Conservation (phyloP, 805 yeast species). For the Yamadazyma takamatsuzukensis region DNA sequence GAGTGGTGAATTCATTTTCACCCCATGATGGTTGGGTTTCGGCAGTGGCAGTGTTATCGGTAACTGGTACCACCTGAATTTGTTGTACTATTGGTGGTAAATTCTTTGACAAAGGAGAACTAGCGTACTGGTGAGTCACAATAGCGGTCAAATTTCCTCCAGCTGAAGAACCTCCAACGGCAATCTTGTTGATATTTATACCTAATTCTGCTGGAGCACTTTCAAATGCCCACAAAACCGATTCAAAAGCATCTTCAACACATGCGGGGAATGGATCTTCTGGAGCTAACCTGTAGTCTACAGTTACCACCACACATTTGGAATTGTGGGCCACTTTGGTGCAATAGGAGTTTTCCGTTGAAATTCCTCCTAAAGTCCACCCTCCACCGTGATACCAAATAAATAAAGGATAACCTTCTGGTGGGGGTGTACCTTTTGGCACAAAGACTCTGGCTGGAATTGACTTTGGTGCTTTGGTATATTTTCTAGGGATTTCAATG, state of each 20-base stretch:
- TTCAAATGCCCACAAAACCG: slow-evolving; percentile 26
- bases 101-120: slow-evolving; percentile 15
- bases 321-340: slow-evolving; percentile 36
- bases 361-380: slow-evolving; percentile 39
- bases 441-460: slow-evolving; percentile 33
- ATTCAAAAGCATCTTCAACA: slow-evolving; percentile 41
- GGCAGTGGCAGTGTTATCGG: slow-evolving; percentile 38
- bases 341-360: slow-evolving; percentile 41
- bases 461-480: slow-evolving; percentile 19
- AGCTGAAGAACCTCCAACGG: slow-evolving; percentile 47
- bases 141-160: slow-evolving; percentile 41
- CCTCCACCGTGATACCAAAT: slow-evolving; percentile 47
- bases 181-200: slow-evolving; percentile 29
- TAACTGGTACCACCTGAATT: slow-evolving; percentile 42
- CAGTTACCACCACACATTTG: slow-evolving; percentile 37
- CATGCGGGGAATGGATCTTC: slow-evolving; percentile 48
- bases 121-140: slow-evolving; percentile 28
- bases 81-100: slow-evolving; percentile 37
- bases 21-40: slow-evolving; percentile 35
- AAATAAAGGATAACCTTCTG: slow-evolving; percentile 34
- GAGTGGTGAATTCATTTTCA: slow-evolving; percentile 37
- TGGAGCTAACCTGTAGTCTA: slow-evolving; percentile 52
- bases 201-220: slow-evolving; percentile 16
- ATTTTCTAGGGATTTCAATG: slow-evolving; percentile 25
- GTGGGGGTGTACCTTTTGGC: slow-evolving; percentile 31